phyloP scores from a whole-genome alignment of 202 grass and related monocot species.

The Elaeis oleifera region DNA sequence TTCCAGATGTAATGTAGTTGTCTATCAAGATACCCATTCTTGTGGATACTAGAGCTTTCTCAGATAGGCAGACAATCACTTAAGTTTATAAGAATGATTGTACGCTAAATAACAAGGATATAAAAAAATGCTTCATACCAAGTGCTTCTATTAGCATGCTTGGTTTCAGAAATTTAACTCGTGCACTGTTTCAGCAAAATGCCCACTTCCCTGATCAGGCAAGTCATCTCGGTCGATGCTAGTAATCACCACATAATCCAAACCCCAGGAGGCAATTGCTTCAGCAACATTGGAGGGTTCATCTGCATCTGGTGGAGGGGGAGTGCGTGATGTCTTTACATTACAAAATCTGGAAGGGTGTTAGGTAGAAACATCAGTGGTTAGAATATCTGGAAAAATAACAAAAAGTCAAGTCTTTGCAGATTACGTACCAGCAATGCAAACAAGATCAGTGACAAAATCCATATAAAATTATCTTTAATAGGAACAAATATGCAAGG shows the following conservation, averaged over 20 bases:
- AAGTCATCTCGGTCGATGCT: constrained; percentile 92
- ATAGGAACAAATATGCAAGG: too few species aligned
- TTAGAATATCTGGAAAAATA: too few species aligned
- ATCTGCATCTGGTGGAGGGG: constrained; percentile 75
- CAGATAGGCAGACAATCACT: too few species aligned
- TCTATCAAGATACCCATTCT: too few species aligned
- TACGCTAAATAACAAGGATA: too few species aligned
- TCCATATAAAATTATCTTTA: too few species aligned
- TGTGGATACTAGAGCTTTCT: too few species aligned
- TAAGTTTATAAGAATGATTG: too few species aligned
- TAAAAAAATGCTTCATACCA: constrained; percentile 34
- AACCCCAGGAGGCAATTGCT: constrained; percentile 93
- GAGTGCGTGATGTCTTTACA: constrained; percentile 85
- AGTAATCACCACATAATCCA: constrained; percentile 93
- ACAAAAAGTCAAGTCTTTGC: too few species aligned
- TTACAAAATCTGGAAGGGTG: constrained; percentile 75
- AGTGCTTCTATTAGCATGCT: constrained; percentile 91
- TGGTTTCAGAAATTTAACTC: constrained; percentile 68
- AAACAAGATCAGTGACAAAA: too few species aligned
- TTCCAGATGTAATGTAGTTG: too few species aligned
- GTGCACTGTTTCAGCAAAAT: constrained; percentile 84
- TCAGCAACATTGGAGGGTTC: constrained; percentile 90
- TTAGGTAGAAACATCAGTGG: neutral
- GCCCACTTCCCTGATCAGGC: constrained; percentile 83
- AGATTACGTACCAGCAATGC: too few species aligned